Base-by-base conservation (phyloP, 441 rosid species). In the Bocquillonia castaneifolia region DNA sequence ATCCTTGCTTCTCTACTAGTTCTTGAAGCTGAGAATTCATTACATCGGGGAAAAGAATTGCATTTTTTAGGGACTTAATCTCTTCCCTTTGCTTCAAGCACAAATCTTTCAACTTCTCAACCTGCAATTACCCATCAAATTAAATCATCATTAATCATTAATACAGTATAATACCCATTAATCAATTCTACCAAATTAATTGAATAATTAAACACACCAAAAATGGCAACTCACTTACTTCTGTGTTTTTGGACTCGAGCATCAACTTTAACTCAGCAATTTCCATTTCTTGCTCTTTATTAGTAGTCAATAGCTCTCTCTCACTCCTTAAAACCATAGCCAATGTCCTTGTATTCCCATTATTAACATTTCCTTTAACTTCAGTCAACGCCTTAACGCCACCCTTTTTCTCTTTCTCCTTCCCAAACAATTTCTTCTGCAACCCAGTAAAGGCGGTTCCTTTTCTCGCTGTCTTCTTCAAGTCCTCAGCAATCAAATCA, bases 301-400 rank as follows among this genome's bases (percentile, higher is more conserved):
- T 93, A 52, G 84, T 76, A 77, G 74, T 77, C 76, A 89, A 72
- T 20, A 91, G 97, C 92, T 89, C 96, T 69, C 96, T 88, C 74
- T 93, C 99, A 63, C 99, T 87, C 74, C 93, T 80, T 67, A 93
- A 71, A 66, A 93, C 93, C 99, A 89, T 91, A 12, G 93, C 93
- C 72, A 93, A 66, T 8, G 95, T 91, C 82, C 96, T 88, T 12
- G 99, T 81, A 54, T 87, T 92, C 54, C 69, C 60, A 47, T 45
- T 68, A 39, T 76, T 68, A 6, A 67, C 54, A 1, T 54, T 70
- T 50, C 81, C 88, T 44, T 88, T 91, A 23, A 87, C 87, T 72
- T 89, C 96, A 1, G 79, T 82, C 81, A 89, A 66, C 5, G 91
- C 88, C 80, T 86, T 91, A 36, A 73, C 77, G 59, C 82, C 77